Evolutionary conservation across 1,139 yeast genomes (phyloP).

Genomic region (Geotrichum bryndzae): DNA sequence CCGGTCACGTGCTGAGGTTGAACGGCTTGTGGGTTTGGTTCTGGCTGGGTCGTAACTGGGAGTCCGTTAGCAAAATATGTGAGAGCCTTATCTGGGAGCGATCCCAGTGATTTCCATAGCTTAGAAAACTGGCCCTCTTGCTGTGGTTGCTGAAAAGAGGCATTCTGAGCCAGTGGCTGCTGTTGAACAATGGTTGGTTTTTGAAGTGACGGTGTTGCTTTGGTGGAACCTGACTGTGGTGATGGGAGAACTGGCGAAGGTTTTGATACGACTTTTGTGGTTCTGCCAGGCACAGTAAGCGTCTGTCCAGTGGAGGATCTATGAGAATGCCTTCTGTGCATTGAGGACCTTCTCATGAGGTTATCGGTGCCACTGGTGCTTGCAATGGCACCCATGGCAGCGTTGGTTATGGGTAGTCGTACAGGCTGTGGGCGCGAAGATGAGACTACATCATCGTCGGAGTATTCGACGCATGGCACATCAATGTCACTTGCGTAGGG

Average conservation of each 20-base stretch:
- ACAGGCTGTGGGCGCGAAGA: neutral
- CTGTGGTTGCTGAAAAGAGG: neutral
- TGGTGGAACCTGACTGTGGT: neutral
- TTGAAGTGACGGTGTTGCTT: neutral
- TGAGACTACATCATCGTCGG: neutral
- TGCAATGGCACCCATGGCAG: neutral
- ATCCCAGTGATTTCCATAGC: neutral
- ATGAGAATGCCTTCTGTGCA: neutral
- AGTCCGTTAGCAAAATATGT: neutral
- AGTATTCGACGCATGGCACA: neutral
- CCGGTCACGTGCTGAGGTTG: neutral
- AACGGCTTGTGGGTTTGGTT: neutral
- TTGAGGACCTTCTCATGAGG: neutral
- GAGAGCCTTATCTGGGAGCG: neutral
- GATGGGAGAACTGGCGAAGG: neutral
- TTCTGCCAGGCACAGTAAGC: neutral
- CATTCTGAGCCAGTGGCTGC: neutral
- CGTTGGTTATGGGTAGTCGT: neutral
- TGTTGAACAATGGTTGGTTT: neutral
- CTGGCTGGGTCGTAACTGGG: neutral
- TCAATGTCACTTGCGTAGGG: neutral
- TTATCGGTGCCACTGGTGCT: neutral
- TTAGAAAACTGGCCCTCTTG: neutral
- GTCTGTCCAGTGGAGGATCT: neutral
- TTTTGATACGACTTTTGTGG: neutral